These are phyloP conservation scores for Aspergillus flavus DNA, from an alignment of 2,329 filamentous ascomycete species.

Conservation along the genomic window DNA sequence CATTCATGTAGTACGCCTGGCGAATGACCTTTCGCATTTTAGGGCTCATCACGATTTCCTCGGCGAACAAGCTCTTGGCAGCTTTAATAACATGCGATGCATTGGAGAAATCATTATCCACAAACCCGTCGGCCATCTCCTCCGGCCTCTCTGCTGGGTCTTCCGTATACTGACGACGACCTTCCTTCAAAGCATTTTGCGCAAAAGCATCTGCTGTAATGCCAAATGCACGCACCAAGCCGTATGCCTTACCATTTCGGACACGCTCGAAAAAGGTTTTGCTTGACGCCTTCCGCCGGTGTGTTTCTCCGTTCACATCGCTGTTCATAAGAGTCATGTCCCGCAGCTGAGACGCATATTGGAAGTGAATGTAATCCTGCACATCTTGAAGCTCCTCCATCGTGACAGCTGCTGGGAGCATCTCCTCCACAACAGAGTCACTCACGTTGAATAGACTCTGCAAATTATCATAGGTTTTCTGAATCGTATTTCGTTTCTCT, in stretches of 20 bases:
- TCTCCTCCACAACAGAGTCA: conserved; percentile 77
- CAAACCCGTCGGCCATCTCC: conserved; percentile 80
- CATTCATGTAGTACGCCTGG: conserved; percentile 78
- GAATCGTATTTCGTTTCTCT: conserved; percentile 85
- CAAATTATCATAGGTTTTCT: conserved; percentile 76
- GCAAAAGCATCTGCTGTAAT: conserved; percentile 88
- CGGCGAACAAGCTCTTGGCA: conserved; percentile 84
- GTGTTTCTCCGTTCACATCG: conserved; percentile 64
- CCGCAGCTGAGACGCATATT: conserved; percentile 81
- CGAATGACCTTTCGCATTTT: conserved; percentile 87
- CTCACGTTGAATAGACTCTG: conserved; percentile 66
- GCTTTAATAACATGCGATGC: conserved; percentile 74
- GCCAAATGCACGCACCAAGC: conserved; percentile 84
- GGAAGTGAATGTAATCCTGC: conserved; percentile 95
- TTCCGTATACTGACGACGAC: conserved; percentile 79
- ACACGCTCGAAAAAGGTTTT: conserved; percentile 82
- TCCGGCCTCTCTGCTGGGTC: conserved; percentile 79
- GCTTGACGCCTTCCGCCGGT: conserved; percentile 80
- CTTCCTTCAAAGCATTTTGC: conserved; percentile 78
- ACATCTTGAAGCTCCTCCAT: conserved; percentile 97
- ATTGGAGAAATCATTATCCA: conserved; percentile 73
- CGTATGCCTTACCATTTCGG: conserved; percentile 76
- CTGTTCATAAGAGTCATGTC: conserved; percentile 69
- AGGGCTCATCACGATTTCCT: conserved; percentile 86
- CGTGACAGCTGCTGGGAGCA: conserved; percentile 76